Base-by-base conservation (phyloP, 1,284 basidiomycete species). In the Papiliotrema fonsecae region DNA sequence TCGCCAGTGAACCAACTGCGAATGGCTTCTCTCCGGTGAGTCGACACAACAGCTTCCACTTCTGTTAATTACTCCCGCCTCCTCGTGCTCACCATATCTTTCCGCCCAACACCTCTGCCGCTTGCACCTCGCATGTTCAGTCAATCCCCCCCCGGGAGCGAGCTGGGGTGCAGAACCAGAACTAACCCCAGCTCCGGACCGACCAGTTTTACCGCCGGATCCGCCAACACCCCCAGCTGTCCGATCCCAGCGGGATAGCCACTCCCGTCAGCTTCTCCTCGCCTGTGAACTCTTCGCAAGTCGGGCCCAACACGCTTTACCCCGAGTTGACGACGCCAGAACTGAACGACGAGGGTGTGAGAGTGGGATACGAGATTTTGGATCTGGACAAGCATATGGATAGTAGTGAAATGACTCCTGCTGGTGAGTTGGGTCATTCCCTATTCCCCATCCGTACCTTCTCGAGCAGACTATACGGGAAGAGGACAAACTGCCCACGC, bases 301-400 rank as follows among this genome's bases (percentile, higher is more conserved):
- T 62, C 1, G 64, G 62, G 0, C 47, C 49, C 18, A 61, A 69
- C 47, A 55, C 57, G 26, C 48, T 51, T 26, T 72, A 69, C 53
- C 68, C 68, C 2, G 49, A 52, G 22, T 51, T 72, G 22, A 49
- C 61, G 6, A 72, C 69, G 26, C 69, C 68, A 16, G 50, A 58
- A 32, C 54, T 72, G 45, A 59, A 67, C 45, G 65, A 69, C 39
- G 28, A 57, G 19, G 65, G 62, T 10, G 52, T 45, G 26, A 47
- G 43, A 24, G 69, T 72, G 11, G 50, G 54, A 34, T 72, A 69
- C 52, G 69, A 72, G 55, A 72, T 72, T 26, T 47, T 70, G 45
- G 69, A 70, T 54, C 47, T 72, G 45, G 67, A 69, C 50, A 62
- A 61, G 49, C 67, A 70, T 57, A 64, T 70, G 63, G 69, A 72